Evolutionary conservation across 2,329 filamentous ascomycete species (phyloP).

Genomic region (Ophiosphaerella korrae): DNA sequence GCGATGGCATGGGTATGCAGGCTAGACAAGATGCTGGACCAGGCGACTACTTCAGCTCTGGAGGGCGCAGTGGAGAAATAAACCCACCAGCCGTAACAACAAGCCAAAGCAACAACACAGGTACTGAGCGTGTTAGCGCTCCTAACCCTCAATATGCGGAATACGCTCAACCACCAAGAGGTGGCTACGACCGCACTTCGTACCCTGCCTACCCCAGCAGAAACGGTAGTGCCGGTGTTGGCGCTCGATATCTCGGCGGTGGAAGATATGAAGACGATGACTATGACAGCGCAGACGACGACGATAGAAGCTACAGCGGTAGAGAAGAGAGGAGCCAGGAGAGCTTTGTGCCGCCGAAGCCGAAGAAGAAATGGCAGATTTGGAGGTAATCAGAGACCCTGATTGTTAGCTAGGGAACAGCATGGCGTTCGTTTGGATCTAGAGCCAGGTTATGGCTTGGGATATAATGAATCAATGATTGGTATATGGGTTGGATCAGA

Average conservation of each 20-base stretch:
- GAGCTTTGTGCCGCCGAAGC: slow-evolving; percentile 43
- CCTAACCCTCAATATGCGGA: slow-evolving; percentile 8
- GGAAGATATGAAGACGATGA: slow-evolving; percentile 41
- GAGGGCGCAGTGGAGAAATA: slow-evolving; percentile 22
- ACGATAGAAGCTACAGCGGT: slow-evolving; percentile 27
- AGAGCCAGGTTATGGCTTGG: background rate
- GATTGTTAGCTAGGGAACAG: background rate
- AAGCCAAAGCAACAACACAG: slow-evolving; percentile 4
- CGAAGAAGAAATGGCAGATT: slow-evolving; percentile 49
- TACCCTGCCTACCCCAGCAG: slow-evolving; percentile 27
- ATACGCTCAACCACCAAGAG: slow-evolving; percentile 23
- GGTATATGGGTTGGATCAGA: background rate
- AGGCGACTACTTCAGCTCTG: slow-evolving; percentile 37
- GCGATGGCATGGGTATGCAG: slow-evolving; percentile 33
- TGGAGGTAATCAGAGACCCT: slow-evolving; percentile 20
- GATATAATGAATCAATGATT: background rate
- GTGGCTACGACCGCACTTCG: slow-evolving; percentile 28
- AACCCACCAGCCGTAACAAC: slow-evolving; percentile 10
- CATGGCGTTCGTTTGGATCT: background rate
- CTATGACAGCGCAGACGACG: slow-evolving; percentile 31
- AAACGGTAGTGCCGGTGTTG: slow-evolving; percentile 33
- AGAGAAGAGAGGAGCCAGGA: slow-evolving; percentile 37
- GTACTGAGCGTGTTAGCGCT: background rate
- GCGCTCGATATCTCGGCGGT: slow-evolving; percentile 34
- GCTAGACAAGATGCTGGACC: slow-evolving; percentile 33